Conservation (phyloP, 1,139 yeast genomes). For the Scheffersomyces stambukii region DNA sequence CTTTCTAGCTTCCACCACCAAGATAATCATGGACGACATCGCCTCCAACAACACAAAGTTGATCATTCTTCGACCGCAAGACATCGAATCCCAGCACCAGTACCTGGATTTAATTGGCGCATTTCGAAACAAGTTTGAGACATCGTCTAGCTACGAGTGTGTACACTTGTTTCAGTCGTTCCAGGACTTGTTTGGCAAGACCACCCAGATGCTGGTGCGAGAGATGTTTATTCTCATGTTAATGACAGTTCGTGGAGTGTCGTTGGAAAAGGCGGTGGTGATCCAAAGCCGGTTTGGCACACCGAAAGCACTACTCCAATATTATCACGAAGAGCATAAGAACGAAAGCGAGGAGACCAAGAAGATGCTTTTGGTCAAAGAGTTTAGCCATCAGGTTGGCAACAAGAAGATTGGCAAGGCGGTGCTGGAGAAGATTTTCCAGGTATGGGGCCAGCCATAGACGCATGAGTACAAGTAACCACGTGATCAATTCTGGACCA, state of each 20-base stretch:
- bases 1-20: conserved; percentile 57
- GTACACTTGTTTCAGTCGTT: conserved; percentile 67
- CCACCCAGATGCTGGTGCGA: conserved; percentile 64
- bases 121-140: conserved; percentile 44
- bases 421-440: conserved; percentile 57
- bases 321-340: conserved; percentile 17
- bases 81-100: conserved; percentile 49
- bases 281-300: conserved; percentile 68
- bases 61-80: conserved; percentile 46
- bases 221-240: conserved; percentile 76
- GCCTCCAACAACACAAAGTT: conserved; percentile 29
- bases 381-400: conserved; percentile 52
- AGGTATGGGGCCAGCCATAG: conserved; percentile 64
- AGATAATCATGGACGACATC: conserved; percentile 38
- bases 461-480: too few species aligned
- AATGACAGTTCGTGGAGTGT: conserved; percentile 74
- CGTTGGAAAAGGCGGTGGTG: conserved; percentile 78
- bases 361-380: conserved; percentile 35
- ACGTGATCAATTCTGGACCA: too few species aligned
- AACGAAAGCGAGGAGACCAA: conserved; percentile 26
- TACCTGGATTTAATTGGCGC: conserved; percentile 36
- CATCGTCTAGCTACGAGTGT: conserved; percentile 32
- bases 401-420: conserved; percentile 57
- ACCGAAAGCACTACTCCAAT: conserved; percentile 49
- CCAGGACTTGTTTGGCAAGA: conserved; percentile 67